Percentiles rank a stretch among this genome's conserved stretches.
These are phyloP conservation scores for Colletotrichum cuscutae DNA, from an alignment of 2,329 filamentous ascomycete species.

Conservation along the genomic window DNA sequence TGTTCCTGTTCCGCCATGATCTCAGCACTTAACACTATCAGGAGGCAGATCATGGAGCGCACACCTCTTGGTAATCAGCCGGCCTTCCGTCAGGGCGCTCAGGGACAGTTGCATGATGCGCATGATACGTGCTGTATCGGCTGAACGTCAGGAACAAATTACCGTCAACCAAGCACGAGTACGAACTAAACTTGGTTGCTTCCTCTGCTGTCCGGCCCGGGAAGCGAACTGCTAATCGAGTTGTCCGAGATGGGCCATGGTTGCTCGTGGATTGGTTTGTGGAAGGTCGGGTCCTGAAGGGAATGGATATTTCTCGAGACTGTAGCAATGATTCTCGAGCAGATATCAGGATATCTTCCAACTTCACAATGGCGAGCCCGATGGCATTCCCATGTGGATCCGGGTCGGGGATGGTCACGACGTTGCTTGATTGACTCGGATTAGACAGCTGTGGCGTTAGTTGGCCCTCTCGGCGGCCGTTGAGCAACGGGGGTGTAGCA, in stretches of 20 bases:
- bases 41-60: slow-evolving; percentile 7
- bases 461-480: slow-evolving; percentile 15
- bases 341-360: slow-evolving; percentile 65
- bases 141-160: neutral
- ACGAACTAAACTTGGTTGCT: slow-evolving; percentile 62
- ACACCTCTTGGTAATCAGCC: slow-evolving; percentile 71
- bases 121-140: slow-evolving; percentile 61
- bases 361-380: slow-evolving; percentile 56
- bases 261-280: slow-evolving; percentile 8
- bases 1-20: slow-evolving; percentile 64
- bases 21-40: neutral
- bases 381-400: slow-evolving; percentile 26
- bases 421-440: neutral
- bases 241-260: neutral
- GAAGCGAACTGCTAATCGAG: slow-evolving; percentile 47
- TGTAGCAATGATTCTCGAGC: slow-evolving; percentile 61
- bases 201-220: slow-evolving; percentile 60
- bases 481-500: slow-evolving; percentile 21
- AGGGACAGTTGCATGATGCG: slow-evolving; percentile 69
- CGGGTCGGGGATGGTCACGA: slow-evolving; percentile 22
- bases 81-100: slow-evolving; percentile 65
- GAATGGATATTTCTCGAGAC: slow-evolving; percentile 57
- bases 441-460: slow-evolving; percentile 20
- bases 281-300: slow-evolving; percentile 50
- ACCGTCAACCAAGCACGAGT: neutral